Evolutionary conservation across 2,329 filamentous ascomycete genomes (phyloP).

Genomic region (Trichoderma harzianum): DNA sequence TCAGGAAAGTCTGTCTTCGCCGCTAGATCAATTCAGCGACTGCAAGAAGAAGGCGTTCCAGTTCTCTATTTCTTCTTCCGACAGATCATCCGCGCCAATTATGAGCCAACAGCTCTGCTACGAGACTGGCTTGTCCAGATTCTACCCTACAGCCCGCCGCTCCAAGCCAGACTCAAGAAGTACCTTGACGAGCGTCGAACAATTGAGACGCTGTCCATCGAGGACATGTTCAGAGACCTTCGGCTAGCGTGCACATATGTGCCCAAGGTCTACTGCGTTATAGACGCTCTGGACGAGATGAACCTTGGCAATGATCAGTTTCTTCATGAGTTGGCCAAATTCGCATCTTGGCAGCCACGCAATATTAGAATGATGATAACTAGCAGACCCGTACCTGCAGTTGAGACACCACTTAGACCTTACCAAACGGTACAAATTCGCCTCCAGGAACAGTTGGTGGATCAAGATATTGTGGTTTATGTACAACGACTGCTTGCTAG

Average conservation of each 20-base stretch:
- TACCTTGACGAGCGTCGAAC: slow-evolving; percentile 1
- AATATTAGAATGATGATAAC: slow-evolving; percentile 42
- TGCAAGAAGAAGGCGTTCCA: slow-evolving; percentile 12
- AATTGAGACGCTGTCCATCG: slow-evolving; percentile 17
- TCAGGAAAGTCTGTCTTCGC: slow-evolving; percentile 38
- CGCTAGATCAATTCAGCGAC: slow-evolving; percentile 25
- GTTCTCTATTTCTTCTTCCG: slow-evolving; percentile 40
- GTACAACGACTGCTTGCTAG: slow-evolving; percentile 25
- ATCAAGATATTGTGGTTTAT: slow-evolving; percentile 39
- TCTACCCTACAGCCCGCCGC: slow-evolving; percentile 28
- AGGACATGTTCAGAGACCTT: slow-evolving; percentile 31
- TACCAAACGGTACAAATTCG: slow-evolving; percentile 29
- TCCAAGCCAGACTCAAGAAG: slow-evolving; percentile 26
- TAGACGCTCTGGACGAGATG: slow-evolving; percentile 47
- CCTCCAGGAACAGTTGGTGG: slow-evolving; percentile 36
- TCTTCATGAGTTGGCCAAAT: slow-evolving; percentile 29
- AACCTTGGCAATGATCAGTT: slow-evolving; percentile 34
- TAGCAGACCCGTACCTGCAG: slow-evolving; percentile 34
- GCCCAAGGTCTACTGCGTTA: slow-evolving; percentile 36
- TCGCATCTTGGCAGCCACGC: slow-evolving; percentile 31
- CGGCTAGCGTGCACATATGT: slow-evolving; percentile 24
- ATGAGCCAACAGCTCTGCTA: slow-evolving; percentile 28
- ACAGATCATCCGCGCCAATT: slow-evolving; percentile 36
- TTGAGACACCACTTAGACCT: slow-evolving; percentile 31
- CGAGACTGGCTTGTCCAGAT: slow-evolving; percentile 36